Base-by-base conservation (phyloP, 106 monocot genomes). In the Xerophyta viscosa region DNA sequence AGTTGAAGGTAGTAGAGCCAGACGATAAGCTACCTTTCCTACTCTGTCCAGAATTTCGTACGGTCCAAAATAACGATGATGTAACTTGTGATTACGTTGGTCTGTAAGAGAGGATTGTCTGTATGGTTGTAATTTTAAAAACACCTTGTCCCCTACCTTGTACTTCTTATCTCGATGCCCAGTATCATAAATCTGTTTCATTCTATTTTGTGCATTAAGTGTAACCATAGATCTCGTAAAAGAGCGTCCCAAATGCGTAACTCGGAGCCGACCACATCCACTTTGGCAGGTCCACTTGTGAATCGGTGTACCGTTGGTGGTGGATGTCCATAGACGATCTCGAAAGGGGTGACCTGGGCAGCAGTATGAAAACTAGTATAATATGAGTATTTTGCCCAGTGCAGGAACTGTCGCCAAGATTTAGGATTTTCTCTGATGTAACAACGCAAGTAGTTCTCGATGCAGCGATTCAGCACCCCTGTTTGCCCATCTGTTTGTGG, bases 131-230 rank as follows among this genome's bases (percentile, higher is more conserved):
- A 62, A 20, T 22, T 49, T 62, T 12, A 62, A 22, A 0, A 14
- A 50, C 50, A 62, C 61, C 47, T 22, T 24, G 8, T 62, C 50
- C 0, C 62, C 62, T 13, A 24, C 12, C 9, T 62, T 0, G 33
- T 49, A 62, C 24, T 49, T 5, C 15, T 39, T 39, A 15, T 7
- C 39, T 39, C 6, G 39, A 7, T 15, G 6, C 10, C 15, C 13
- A 15, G 13, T 12, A 39, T 39, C 6, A 39, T 10, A 2, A 15
- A 39, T 12, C 15, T 39, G 39, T 15, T 39, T 39, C 39, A 39
- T 39, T 39, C 39, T 10, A 15, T 39, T 39, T 15, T 39, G 6
- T 39, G 39, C 39, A 39, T 10, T 7, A 39, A 39, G 1, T 39
- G 39, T 12, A 12, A 15, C 39, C 39, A 8, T 15, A 39, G 15